Base-by-base conservation (phyloP, 768 basidiomycete species). In the Suillus ampliporus region DNA sequence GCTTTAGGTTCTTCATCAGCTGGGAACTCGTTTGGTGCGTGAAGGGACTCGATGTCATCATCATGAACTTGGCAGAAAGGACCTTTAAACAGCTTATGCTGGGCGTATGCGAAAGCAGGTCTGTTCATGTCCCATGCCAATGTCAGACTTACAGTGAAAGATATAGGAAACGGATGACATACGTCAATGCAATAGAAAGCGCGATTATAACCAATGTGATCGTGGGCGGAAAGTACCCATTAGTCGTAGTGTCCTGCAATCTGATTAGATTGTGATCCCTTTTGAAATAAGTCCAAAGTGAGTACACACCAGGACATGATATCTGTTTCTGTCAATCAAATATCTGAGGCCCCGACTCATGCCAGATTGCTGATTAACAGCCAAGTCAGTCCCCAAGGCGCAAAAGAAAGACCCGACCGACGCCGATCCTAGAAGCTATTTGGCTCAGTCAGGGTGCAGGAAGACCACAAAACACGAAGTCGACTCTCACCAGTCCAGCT, bases 341-440 rank as follows among this genome's bases (percentile, higher is more conserved):
- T 80, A 84, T 23, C 89, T 81, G 35, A 90, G 77, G 3, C 89
- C 89, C 23, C 82, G 76, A 66, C 88, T 87, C 80, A 89, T 81
- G 6, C 89, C 89, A 6, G 76, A 73, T 68, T 90, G 88, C 65
- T 81, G 77, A 63, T 88, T 80, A 56, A 88, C 58, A 52, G 82
- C 70, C 5, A 90, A 77, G 72, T 90, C 89, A 13, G 84, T 68
- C 23, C 82, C 88, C 10, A 90, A 79, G 34, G 70, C 81, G 15
- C 78, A 75, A 28, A 90, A 72, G 71, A 90, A 90, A 10, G 88
- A 84, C 37, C 89, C 89, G 23, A 79, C 74, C 1, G 87, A 84
- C n/a, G 87, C 80, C 58, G 84, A 86, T 41, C 81, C 78, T 48
- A 37, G 11, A 63, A 48, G 19, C 31, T 62, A 37, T 44, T 21